These are phyloP conservation scores for Talaromyces sp. DNA, from an alignment of 2,329 filamentous ascomycete genomes.

Conservation along the genomic window DNA sequence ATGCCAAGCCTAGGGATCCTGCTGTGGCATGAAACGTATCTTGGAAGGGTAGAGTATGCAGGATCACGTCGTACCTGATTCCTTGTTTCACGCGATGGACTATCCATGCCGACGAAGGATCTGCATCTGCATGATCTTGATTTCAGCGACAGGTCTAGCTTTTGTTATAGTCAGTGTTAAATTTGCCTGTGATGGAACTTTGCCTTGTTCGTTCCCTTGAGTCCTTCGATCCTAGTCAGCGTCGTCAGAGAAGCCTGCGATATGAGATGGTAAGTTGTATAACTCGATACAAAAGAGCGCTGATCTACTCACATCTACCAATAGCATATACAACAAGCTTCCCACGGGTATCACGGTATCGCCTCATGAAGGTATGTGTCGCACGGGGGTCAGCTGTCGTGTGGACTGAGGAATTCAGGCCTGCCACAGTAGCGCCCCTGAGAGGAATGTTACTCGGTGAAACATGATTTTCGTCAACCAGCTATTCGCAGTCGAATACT, in stretches of 20 bases:
- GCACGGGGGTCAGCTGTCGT: neutral
- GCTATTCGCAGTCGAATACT: neutral
- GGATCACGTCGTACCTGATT: neutral
- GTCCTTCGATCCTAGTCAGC: neutral
- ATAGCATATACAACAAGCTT: neutral
- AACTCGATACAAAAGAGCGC: neutral
- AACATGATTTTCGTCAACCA: neutral
- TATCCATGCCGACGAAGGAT: neutral
- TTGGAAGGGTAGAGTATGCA: neutral
- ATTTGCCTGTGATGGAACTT: neutral
- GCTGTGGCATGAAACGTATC: constrained; percentile 10
- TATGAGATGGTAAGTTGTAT: neutral
- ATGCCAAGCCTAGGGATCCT: constrained; percentile 3
- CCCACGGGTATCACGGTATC: too few species aligned
- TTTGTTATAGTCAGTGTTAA: neutral
- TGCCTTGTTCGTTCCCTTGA: neutral
- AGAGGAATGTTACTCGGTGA: constrained; percentile 2
- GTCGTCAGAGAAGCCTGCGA: neutral
- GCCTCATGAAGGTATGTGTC: neutral
- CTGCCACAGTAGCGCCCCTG: neutral
- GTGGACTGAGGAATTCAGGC: constrained; percentile 8
- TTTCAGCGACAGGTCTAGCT: neutral
- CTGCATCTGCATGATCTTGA: neutral
- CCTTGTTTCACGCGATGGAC: neutral
- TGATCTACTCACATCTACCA: neutral